These are phyloP conservation scores for Graphilbum sp. DNA, from an alignment of 2,329 filamentous ascomycete species.

Conservation along the genomic window DNA sequence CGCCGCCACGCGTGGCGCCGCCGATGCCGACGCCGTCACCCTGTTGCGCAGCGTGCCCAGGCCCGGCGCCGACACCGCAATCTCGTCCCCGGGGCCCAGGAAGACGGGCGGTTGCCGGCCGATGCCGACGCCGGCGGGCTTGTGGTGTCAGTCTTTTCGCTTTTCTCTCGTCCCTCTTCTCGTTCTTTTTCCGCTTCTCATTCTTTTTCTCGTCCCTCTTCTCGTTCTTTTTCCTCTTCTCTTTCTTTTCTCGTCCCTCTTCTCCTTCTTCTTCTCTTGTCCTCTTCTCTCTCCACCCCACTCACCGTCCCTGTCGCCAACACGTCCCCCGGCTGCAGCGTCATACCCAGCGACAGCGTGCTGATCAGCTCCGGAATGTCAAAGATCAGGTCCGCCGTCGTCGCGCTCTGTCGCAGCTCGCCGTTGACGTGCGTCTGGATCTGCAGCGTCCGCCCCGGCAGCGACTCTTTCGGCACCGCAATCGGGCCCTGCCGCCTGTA, in stretches of 20 bases:
- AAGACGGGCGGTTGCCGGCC: constrained; percentile 24
- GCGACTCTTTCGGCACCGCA: constrained; percentile 23
- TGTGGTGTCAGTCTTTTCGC: not conserved
- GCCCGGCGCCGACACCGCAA: constrained; percentile 23
- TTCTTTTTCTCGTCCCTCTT: too few species aligned
- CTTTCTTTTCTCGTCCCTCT: too few species aligned
- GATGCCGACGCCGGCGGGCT: constrained; percentile 29
- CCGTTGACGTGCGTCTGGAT: constrained; percentile 29
- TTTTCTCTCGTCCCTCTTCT: too few species aligned
- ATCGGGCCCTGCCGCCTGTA: constrained; percentile 17
- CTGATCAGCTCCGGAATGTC: constrained; percentile 23
- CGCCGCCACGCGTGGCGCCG: not conserved
- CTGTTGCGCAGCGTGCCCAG: constrained; percentile 24
- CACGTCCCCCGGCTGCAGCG: constrained; percentile 27
- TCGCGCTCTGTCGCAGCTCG: constrained; percentile 27
- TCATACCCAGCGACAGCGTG: constrained; percentile 24
- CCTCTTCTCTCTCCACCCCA: too few species aligned
- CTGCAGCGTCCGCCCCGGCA: constrained; percentile 21
- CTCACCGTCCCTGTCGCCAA: constrained; percentile 25
- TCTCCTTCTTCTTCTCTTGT: too few species aligned
- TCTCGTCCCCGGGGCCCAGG: constrained; percentile 22
- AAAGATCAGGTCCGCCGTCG: constrained; percentile 28
- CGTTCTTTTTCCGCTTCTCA: too few species aligned
- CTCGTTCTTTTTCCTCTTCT: too few species aligned
- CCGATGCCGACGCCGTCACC: constrained; percentile 10